Conservation (phyloP, 345 rosid species). For the Firmiana major region DNA sequence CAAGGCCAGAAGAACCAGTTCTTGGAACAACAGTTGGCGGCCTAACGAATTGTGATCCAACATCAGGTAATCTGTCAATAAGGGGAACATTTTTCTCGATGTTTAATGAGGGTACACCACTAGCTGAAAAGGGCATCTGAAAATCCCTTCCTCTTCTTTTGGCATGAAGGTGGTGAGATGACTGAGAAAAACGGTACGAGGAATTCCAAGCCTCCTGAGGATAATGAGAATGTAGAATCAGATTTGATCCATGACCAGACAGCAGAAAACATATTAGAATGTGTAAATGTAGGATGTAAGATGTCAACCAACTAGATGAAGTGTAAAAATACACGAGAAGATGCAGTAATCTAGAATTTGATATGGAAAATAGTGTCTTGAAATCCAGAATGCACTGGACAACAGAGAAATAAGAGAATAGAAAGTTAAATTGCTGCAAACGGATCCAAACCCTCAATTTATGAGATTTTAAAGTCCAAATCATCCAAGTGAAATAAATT, state of each 20-base stretch:
- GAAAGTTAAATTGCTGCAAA: not conserved
- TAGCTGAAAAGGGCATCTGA: constrained; percentile 38
- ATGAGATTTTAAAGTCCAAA: not conserved
- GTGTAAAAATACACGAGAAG: not conserved
- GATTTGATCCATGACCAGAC: constrained; percentile 40
- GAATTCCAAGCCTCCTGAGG: constrained; percentile 50
- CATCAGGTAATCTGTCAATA: constrained; percentile 41
- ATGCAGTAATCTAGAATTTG: not conserved
- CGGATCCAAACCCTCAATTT: constrained; percentile 2
- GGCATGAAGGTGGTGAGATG: constrained; percentile 36
- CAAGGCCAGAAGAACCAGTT: constrained; percentile 41
- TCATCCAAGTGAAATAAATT: not conserved
- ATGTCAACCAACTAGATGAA: not conserved
- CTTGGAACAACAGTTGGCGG: constrained; percentile 36
- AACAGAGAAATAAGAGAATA: not conserved
- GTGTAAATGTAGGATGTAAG: constrained; percentile 7
- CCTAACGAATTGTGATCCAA: constrained; percentile 38
- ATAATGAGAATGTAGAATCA: constrained; percentile 27
- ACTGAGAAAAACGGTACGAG: constrained; percentile 34
- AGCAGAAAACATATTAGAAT: constrained; percentile 31
- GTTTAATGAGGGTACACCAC: constrained; percentile 37
- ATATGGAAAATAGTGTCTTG: not conserved
- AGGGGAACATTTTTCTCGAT: constrained; percentile 38
- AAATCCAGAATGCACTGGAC: not conserved
- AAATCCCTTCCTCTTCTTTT: constrained; percentile 49